These are phyloP conservation scores for Aeschynomene evenia DNA, from an alignment of 306 rosid genomes.

Conservation along the genomic window DNA sequence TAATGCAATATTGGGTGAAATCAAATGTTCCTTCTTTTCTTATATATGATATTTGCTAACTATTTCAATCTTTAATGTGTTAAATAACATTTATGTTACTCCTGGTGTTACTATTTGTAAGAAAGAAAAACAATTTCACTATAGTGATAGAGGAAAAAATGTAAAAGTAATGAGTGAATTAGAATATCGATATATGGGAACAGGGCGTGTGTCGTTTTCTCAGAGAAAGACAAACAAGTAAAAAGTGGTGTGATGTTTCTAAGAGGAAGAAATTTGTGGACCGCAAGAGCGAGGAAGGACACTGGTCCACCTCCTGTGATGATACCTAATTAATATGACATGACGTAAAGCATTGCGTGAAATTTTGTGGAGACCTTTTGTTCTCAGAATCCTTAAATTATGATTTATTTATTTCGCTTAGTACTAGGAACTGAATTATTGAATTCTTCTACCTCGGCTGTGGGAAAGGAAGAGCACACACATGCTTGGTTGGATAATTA, in stretches of 20 bases:
- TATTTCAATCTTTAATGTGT: too few species aligned
- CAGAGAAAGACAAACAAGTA: conserved; percentile 18
- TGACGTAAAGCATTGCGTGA: conserved; percentile 25
- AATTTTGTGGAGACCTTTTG: conserved; percentile 35
- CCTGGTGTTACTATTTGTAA: too few species aligned
- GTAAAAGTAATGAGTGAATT: background rate
- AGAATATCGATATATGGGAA: conserved; percentile 8
- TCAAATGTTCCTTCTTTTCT: too few species aligned
- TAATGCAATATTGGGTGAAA: too few species aligned
- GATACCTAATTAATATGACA: conserved; percentile 8
- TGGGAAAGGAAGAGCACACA: background rate
- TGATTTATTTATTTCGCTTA: background rate
- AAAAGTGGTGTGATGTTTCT: background rate
- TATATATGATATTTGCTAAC: too few species aligned
- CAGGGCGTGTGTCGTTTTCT: conserved; percentile 23
- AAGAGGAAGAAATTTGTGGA: conserved; percentile 1
- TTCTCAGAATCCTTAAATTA: background rate
- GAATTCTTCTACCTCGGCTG: background rate
- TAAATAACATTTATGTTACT: too few species aligned
- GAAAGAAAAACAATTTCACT: background rate
- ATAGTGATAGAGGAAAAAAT: background rate
- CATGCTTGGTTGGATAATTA: background rate
- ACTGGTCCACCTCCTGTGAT: conserved; percentile 19
- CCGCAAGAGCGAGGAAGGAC: background rate
- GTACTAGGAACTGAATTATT: conserved; percentile 37